These are phyloP conservation scores for Fusarium sp. DNA, from an alignment of 2,329 filamentous ascomycete species.

Conservation along the genomic window DNA sequence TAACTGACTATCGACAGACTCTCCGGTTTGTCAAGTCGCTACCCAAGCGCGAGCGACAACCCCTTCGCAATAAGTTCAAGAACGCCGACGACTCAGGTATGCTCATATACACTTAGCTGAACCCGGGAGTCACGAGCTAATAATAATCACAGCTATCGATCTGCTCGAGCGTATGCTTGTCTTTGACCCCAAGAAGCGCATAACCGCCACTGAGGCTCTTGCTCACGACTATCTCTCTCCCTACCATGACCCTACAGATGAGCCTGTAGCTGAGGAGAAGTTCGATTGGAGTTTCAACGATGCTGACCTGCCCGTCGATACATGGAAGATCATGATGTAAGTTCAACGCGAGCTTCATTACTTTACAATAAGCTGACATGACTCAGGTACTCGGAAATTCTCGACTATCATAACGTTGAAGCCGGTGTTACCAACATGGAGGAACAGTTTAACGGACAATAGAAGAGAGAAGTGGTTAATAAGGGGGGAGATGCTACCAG, in stretches of 20 bases:
- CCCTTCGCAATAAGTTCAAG: constrained; percentile 89
- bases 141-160: constrained; percentile 76
- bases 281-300: constrained; percentile 99
- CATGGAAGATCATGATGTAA: constrained; percentile 99
- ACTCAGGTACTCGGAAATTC: constrained; percentile 94
- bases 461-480: constrained; percentile 52
- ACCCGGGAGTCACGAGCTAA: not conserved
- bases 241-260: constrained; percentile 97
- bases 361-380: constrained; percentile 19
- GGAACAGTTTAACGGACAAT: constrained; percentile 54
- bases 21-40: constrained; percentile 97
- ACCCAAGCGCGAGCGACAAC: constrained; percentile 92
- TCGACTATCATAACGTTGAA: constrained; percentile 97
- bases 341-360: constrained; percentile 45
- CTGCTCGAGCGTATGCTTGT: constrained; percentile 97
- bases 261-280: constrained; percentile 95
- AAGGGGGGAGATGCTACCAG: constrained; percentile 39
- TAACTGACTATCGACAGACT: constrained; percentile 69
- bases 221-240: constrained; percentile 93
- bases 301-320: constrained; percentile 94
- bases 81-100: constrained; percentile 88
- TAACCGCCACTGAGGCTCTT: constrained; percentile 87
- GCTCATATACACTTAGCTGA: constrained; percentile 44
- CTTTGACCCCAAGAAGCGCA: constrained; percentile 96
- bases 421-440: constrained; percentile 57